Conservation (phyloP, 352 stramenopile species). For the Phytophthora melonis region DNA sequence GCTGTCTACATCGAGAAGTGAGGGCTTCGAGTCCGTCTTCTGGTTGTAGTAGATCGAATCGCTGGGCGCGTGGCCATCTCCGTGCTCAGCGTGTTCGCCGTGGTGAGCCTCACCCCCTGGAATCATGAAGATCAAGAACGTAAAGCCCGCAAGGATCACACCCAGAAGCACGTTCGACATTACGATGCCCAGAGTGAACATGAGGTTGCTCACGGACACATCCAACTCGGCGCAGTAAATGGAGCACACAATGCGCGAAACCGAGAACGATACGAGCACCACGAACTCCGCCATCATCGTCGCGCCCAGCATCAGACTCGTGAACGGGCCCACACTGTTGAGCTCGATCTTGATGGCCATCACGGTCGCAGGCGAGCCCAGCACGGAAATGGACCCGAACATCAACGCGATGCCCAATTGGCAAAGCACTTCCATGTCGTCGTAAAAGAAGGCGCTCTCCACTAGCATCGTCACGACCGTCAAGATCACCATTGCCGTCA, state of each 20-base stretch:
- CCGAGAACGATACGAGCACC: slow-evolving; percentile 73
- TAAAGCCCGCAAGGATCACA: slow-evolving; percentile 48
- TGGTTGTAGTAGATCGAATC: slow-evolving; percentile 24
- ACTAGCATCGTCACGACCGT: slow-evolving; percentile 44
- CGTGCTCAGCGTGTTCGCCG: slow-evolving; percentile 7
- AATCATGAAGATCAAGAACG: slow-evolving; percentile 66
- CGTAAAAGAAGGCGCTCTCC: slow-evolving; percentile 65
- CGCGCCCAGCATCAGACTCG: slow-evolving; percentile 73
- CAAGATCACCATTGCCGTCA: slow-evolving; percentile 62
- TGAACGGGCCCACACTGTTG: slow-evolving; percentile 76
- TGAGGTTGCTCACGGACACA: slow-evolving; percentile 58
- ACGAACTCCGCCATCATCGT: slow-evolving; percentile 79
- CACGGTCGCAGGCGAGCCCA: slow-evolving; percentile 72
- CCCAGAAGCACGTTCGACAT: slow-evolving; percentile 62
- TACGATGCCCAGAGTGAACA: slow-evolving; percentile 64
- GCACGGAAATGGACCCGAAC: slow-evolving; percentile 73
- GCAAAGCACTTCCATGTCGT: slow-evolving; percentile 45
- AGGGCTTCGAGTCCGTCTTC: slow-evolving; percentile 22
- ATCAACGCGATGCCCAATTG: slow-evolving; percentile 73
- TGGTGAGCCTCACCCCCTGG: slow-evolving; percentile 38
- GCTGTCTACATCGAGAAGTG: slow-evolving; percentile 7
- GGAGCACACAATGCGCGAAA: slow-evolving; percentile 69
- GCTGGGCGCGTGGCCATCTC: neutral
- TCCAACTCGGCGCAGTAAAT: slow-evolving; percentile 67
- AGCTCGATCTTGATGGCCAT: slow-evolving; percentile 85